Percentiles rank a stretch among this genome's conserved stretches.
Conservation (phyloP, 2,329 filamentous ascomycete species). For the Talaromyces sp. region DNA sequence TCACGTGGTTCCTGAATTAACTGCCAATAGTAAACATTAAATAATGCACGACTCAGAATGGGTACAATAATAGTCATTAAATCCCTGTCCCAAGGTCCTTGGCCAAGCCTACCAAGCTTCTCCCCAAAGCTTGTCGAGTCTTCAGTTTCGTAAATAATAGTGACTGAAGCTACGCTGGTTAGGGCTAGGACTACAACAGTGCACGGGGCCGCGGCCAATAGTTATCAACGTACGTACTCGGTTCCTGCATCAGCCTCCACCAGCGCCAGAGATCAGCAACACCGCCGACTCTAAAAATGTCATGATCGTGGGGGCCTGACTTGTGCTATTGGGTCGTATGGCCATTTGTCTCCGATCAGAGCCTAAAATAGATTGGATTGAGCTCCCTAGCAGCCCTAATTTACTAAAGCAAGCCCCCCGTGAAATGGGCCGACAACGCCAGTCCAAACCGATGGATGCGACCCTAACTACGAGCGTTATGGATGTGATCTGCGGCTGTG, state of each 20-base stretch:
- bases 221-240: too few species aligned
- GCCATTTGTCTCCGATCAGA: background rate
- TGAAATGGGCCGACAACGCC: background rate
- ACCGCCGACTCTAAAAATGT: background rate
- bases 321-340: background rate
- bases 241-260: background rate
- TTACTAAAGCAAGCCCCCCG: background rate
- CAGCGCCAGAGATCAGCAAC: background rate
- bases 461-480: background rate
- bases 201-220: background rate
- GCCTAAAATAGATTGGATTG: too few species aligned
- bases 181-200: background rate
- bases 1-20: background rate
- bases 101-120: background rate
- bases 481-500: background rate
- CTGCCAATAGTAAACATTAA: too few species aligned
- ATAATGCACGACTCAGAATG: background rate
- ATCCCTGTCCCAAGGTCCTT: background rate
- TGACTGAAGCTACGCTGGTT: background rate
- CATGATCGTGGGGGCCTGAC: background rate
- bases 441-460: background rate
- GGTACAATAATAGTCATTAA: background rate
- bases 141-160: background rate
- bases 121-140: background rate
- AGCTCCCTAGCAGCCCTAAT: background rate